phyloP scores from a whole-genome alignment of 768 basidiomycete species.

The Pleurotus giganteus region DNA sequence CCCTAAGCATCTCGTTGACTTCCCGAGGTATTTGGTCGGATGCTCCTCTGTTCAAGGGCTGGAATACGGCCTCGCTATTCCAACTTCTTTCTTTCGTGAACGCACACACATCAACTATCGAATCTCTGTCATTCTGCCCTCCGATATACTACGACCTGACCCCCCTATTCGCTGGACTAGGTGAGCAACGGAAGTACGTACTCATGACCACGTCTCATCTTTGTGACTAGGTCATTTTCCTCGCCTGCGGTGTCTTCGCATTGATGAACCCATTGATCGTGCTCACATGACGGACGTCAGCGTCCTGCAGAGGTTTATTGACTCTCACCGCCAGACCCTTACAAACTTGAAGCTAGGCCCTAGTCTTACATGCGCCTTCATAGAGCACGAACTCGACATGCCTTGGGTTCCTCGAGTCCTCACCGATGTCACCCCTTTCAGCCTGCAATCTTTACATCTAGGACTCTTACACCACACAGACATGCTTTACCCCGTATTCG shows the following conservation, averaged over 20 bases:
- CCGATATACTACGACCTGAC: not conserved
- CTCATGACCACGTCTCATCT: not conserved
- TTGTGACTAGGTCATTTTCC: not conserved
- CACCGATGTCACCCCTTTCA: not conserved
- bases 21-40: not conserved
- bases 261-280: constrained; percentile 5
- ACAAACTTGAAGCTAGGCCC: not conserved
- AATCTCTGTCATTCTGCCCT: not conserved
- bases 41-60: not conserved
- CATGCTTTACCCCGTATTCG: not conserved
- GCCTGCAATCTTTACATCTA: not conserved
- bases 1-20: not conserved
- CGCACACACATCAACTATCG: not conserved
- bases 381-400: not conserved
- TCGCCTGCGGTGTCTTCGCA: not conserved
- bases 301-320: constrained; percentile 1
- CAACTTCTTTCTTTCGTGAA: not conserved
- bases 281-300: constrained; percentile 3
- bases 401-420: constrained; percentile 4
- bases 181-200: not conserved
- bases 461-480: not conserved
- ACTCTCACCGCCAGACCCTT: not conserved
- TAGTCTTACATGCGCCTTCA: not conserved
- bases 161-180: not conserved
- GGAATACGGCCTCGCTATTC: not conserved